These are phyloP conservation scores for Fusarium circinatum DNA, from an alignment of 2,329 filamentous ascomycete genomes.

Conservation along the genomic window DNA sequence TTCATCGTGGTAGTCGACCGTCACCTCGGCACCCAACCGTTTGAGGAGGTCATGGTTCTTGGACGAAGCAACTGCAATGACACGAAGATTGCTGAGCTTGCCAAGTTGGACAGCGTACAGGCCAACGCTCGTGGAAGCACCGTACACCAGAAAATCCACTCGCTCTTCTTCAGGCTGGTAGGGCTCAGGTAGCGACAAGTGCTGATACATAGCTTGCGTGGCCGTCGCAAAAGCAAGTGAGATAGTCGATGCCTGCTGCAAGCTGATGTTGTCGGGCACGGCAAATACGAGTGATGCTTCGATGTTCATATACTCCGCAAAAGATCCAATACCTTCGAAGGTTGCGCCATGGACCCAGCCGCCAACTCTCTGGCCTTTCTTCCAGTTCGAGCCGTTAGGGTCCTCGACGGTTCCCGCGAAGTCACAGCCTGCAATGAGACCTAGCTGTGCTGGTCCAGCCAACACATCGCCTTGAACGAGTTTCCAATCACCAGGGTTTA, in stretches of 20 bases:
- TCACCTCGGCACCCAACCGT: not conserved
- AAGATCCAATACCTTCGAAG: not conserved
- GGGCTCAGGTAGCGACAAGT: not conserved
- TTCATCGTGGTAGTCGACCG: not conserved
- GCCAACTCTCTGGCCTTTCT: not conserved
- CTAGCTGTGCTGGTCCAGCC: not conserved
- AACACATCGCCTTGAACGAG: not conserved
- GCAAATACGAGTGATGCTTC: slow-evolving; percentile 3
- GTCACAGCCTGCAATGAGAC: slow-evolving; percentile 11
- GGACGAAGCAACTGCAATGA: slow-evolving; percentile 1
- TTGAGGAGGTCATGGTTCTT: not conserved
- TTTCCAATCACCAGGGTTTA: slow-evolving; percentile 18
- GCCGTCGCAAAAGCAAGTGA: slow-evolving; percentile 11
- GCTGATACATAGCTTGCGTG: not conserved
- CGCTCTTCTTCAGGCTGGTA: fast-evolving
- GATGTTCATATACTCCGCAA: slow-evolving; percentile 1
- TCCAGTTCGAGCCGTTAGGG: not conserved
- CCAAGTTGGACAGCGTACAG: slow-evolving; percentile 12
- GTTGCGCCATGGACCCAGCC: slow-evolving; percentile 12
- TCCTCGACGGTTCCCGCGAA: slow-evolving; percentile 1
- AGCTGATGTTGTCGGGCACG: not conserved
- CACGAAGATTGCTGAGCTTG: not conserved
- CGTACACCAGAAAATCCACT: not conserved
- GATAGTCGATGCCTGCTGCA: slow-evolving; percentile 8
- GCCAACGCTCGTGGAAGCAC: slow-evolving; percentile 13